Conservation (phyloP, 345 rosid genomes). For the Aethionema arabicum region DNA sequence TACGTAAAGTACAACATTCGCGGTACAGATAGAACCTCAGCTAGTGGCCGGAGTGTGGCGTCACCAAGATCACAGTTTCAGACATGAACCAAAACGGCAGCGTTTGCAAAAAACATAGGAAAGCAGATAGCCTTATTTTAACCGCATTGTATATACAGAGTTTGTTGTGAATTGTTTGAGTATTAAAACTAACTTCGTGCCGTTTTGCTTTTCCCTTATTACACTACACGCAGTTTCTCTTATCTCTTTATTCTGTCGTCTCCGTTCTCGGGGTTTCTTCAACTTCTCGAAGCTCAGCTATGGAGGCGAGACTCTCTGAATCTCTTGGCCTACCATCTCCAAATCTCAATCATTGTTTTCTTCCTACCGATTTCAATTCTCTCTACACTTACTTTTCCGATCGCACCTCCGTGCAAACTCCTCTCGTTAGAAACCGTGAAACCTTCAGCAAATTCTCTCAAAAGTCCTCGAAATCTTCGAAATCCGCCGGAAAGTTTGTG, state of each 20-base stretch:
- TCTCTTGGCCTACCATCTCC: conserved; percentile 43
- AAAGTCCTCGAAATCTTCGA: conserved; percentile 4
- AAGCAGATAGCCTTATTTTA: conserved; percentile 1
- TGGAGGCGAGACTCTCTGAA: conserved; percentile 53
- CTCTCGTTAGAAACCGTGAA: conserved; percentile 19
- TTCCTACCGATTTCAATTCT: conserved; percentile 33
- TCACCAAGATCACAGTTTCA: conserved; percentile 23
- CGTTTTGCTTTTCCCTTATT: not conserved
- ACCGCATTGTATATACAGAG: conserved; percentile 24
- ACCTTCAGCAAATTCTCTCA: not conserved
- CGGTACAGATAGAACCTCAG: conserved; percentile 57
- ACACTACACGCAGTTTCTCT: conserved; percentile 17
- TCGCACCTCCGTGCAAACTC: conserved; percentile 32
- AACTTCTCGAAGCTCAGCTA: conserved; percentile 15
- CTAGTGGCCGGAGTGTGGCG: conserved; percentile 41
- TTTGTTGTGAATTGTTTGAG: conserved; percentile 27
- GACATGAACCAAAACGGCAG: conserved; percentile 21
- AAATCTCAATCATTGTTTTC: conserved; percentile 25
- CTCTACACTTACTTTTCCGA: conserved; percentile 39
- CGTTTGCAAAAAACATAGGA: not conserved
- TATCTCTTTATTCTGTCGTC: not conserved
- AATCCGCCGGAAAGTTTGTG: conserved; percentile 6
- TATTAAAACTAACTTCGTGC: conserved; percentile 1
- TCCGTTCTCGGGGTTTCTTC: not conserved
- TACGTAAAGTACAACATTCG: conserved; percentile 80